Base-by-base conservation (phyloP, 2,329 filamentous ascomycete species). In the Aspergillus fischeri region DNA sequence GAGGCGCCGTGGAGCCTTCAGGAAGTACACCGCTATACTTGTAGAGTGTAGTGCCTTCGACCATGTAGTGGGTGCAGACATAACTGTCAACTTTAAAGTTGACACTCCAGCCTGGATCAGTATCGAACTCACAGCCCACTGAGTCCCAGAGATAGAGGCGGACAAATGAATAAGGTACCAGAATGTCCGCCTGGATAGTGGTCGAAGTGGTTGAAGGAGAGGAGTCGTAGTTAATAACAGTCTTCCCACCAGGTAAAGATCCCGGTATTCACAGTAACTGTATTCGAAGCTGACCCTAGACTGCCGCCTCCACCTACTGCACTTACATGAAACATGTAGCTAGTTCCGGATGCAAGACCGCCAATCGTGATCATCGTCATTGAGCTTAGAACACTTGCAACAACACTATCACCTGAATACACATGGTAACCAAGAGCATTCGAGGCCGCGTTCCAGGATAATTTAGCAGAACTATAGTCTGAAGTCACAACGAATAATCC, bases 91-190 rank as follows among this genome's bases (percentile, higher is more conserved):
- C 21, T 9, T 58, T 55, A 27, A 54, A 55, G 25, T 57, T 56
- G 5, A 57, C 51, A 32, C 35, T 55, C 58, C 51, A 60, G n/a
- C 48, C 55, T n/a, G 52, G 55, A 52, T 61, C 29, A 8, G 52
- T 50, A 44, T 60, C 58, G 25, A 57, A 60, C 1, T 61, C 61
- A 60, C 55, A 59, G 20, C 53, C 53, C 54, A 54, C 49, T 10
- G 52, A 58, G 8, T 51, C 28, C 59, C 49, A 57, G 52, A 63
- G n/a, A 47, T 57, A 63, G n/a, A 63, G 57, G 32, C 59, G 61
- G 42, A 63, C 47, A 35, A 60, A 61, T 6, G 61, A 49, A 45
- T 58, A 63, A 17, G 59, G 57, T 27, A 63, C 57, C 17, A 63
- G 57, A 27, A 63, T 53, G 21, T 63, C 61, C 7, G 61, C 61